Percentiles rank a stretch among this genome's conserved stretches.
These are phyloP conservation scores for Taphrina communis DNA, from an alignment of 1,139 yeast species.

Conservation along the genomic window DNA sequence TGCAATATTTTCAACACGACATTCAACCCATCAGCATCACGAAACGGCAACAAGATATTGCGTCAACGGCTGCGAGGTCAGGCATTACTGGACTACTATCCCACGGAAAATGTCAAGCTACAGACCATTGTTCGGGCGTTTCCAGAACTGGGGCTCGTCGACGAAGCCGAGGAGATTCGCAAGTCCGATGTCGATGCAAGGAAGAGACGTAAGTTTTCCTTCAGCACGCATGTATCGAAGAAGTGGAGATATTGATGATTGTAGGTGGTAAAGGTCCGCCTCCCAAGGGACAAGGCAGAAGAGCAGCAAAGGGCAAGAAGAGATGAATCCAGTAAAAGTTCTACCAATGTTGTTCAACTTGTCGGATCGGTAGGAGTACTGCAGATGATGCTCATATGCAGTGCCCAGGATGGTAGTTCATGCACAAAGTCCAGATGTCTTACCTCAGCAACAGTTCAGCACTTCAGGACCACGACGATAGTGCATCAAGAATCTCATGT, in stretches of 20 bases:
- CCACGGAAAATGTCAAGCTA: constrained; percentile 43
- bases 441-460: too few species aligned
- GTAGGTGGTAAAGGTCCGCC: constrained; percentile 48
- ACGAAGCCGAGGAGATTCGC: constrained; percentile 43
- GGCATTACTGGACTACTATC: constrained; percentile 46
- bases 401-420: too few species aligned
- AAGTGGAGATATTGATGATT: not conserved
- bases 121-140: constrained; percentile 44
- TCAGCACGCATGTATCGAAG: not conserved
- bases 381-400: not conserved
- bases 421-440: too few species aligned
- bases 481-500: too few species aligned
- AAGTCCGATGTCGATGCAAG: constrained; percentile 35
- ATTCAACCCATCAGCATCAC: constrained; percentile 44
- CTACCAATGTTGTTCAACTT: too few species aligned
- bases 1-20: constrained; percentile 46
- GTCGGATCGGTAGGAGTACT: too few species aligned
- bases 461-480: too few species aligned
- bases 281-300: constrained; percentile 45
- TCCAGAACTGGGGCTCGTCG: constrained; percentile 45
- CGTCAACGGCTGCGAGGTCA: constrained; percentile 46
- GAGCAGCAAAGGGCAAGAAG: constrained; percentile 42
- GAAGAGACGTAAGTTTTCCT: constrained; percentile 30
- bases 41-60: constrained; percentile 48
- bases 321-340: constrained; percentile 7